Conservation (phyloP, 306 rosid species). For the Delonix regia region DNA sequence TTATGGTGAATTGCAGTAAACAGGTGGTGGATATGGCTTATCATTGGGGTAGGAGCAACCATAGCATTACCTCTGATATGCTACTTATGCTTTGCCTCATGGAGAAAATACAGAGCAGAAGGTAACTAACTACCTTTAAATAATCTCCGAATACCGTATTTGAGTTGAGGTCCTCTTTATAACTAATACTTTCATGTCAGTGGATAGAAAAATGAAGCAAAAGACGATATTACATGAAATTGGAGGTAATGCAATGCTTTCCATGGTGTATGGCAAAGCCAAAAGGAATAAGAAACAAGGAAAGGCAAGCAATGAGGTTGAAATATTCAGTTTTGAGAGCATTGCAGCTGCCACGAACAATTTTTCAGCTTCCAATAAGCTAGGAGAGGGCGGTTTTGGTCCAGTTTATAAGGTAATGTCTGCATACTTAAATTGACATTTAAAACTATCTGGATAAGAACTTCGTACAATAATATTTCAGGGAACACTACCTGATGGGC, state of each 20-base stretch:
- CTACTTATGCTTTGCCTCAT: slow-evolving; percentile 1
- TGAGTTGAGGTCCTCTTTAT: not conserved
- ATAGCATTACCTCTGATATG: not conserved
- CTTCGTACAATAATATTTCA: slow-evolving; percentile 7
- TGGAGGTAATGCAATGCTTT: slow-evolving; percentile 20
- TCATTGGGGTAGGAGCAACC: slow-evolving; percentile 19
- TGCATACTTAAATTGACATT: not conserved
- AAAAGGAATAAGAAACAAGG: not conserved
- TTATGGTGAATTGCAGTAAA: slow-evolving; percentile 11
- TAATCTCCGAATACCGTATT: not conserved
- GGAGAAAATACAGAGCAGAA: slow-evolving; percentile 23
- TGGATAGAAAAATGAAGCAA: slow-evolving; percentile 11
- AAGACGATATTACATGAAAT: slow-evolving; percentile 16
- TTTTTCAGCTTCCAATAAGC: slow-evolving; percentile 24
- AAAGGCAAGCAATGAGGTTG: slow-evolving; percentile 17
- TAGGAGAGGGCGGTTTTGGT: slow-evolving; percentile 42
- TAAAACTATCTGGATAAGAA: not conserved
- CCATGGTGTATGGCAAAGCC: not conserved
- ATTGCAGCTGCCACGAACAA: slow-evolving; percentile 37
- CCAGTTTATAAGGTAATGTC: slow-evolving; percentile 42
- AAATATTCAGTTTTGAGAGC: slow-evolving; percentile 34
- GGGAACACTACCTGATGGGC: slow-evolving; percentile 32
- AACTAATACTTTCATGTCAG: slow-evolving; percentile 9
- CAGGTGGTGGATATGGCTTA: slow-evolving; percentile 44
- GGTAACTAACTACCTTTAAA: slow-evolving; percentile 23